Percentiles rank a stretch among this genome's conserved stretches.
These are phyloP conservation scores for Suhomyces bokatorum DNA, from an alignment of 1,139 yeast genomes.

Conservation along the genomic window DNA sequence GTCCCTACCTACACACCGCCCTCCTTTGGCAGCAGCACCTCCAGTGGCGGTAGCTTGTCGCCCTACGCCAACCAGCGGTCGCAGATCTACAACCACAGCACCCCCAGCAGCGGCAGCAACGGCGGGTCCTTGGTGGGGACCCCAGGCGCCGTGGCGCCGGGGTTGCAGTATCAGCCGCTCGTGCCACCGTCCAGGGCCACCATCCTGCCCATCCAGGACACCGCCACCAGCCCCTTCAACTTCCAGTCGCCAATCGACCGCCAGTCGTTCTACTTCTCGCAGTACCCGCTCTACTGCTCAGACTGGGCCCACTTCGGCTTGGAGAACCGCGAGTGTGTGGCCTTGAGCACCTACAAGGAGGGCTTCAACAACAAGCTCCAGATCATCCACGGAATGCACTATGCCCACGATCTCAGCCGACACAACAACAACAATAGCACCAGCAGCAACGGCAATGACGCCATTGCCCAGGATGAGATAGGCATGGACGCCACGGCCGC, in stretches of 20 bases:
- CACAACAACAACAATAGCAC: too few relatives aligned
- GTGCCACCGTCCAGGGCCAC: not conserved
- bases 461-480: constrained; percentile 12
- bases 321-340: constrained; percentile 52
- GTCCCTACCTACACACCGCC: constrained; percentile 12
- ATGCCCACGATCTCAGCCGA: constrained; percentile 25
- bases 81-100: constrained; percentile 9
- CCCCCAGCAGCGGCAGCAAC: constrained; percentile 1
- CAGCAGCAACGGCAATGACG: constrained; percentile 10
- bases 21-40: constrained; percentile 4
- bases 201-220: not conserved
- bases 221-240: not conserved
- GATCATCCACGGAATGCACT: constrained; percentile 43
- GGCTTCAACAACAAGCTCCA: constrained; percentile 61
- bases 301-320: constrained; percentile 59
- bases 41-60: constrained; percentile 10
- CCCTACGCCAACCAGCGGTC: constrained; percentile 12
- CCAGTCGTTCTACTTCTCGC: constrained; percentile 58
- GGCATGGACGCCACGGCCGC: constrained; percentile 15
- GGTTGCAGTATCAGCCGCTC: constrained; percentile 4
- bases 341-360: constrained; percentile 70
- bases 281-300: constrained; percentile 62
- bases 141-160: constrained; percentile 2
- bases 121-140: constrained; percentile 3
- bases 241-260: constrained; percentile 24